Percentiles rank a stretch among this genome's conserved stretches.
These are phyloP conservation scores for Pythium dissotocum DNA, from an alignment of 352 stramenopile species.

Conservation along the genomic window DNA sequence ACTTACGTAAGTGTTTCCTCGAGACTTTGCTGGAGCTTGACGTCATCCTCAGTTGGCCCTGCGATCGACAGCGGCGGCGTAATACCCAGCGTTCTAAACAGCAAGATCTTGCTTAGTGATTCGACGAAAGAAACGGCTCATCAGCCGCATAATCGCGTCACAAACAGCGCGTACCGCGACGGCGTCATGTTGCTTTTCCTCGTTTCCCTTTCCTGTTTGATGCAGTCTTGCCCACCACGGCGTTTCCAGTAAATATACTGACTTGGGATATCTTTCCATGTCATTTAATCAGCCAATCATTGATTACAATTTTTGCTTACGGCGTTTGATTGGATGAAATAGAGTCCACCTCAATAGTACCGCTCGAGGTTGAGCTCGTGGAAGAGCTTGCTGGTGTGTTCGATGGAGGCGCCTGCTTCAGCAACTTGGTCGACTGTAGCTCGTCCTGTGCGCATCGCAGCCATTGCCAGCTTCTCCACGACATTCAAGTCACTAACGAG, in stretches of 20 bases:
- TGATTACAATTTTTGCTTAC: not conserved
- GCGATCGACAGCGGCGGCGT: conserved; percentile 77
- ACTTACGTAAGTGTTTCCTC: conserved; percentile 59
- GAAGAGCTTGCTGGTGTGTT: conserved; percentile 29
- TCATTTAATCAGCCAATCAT: not conserved
- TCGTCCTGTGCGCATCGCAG: not conserved
- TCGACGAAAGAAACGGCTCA: not conserved
- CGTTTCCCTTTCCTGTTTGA: not conserved
- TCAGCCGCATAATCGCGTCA: not conserved
- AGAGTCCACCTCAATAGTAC: conserved; percentile 16
- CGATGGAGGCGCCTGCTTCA: conserved; percentile 9
- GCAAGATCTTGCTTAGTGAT: not conserved
- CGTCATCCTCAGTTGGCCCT: conserved; percentile 62
- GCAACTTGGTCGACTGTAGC: conserved; percentile 13
- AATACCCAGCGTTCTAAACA: conserved; percentile 34
- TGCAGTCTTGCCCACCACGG: not conserved
- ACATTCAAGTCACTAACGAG: conserved; percentile 28
- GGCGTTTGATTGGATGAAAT: conserved; percentile 10
- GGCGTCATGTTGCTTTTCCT: conserved; percentile 17
- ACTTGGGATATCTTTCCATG: not conserved
- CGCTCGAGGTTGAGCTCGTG: conserved; percentile 29
- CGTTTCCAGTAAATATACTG: conserved; percentile 7
- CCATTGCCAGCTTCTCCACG: conserved; percentile 17
- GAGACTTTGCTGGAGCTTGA: conserved; percentile 64
- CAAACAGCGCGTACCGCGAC: conserved; percentile 10